Evolutionary conservation across 2,329 filamentous ascomycete species (phyloP), one percentile per base, ranked within the genome.

Genomic region (Fusarium sp.): DNA sequence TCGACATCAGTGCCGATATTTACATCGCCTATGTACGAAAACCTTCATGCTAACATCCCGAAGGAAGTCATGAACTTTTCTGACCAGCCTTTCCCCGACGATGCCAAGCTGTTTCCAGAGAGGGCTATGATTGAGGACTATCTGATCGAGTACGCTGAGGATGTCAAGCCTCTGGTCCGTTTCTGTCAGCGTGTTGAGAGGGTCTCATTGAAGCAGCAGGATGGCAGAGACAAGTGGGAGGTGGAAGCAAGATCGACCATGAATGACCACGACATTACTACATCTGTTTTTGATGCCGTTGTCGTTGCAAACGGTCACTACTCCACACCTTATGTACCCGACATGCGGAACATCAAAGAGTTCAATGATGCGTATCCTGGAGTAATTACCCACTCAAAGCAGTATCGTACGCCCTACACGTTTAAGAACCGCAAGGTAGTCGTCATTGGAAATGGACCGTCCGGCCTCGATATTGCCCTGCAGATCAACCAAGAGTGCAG

Each of bases 41-140:
- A 86, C 25, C 83, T 98, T 18, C 91, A 97, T 75, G 94, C 94
- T 24, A 98, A 98, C 78, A 94, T 98, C 49, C 92, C 94, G 0
- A 88, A 91, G 63, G 84, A 85, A 0, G 78, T 98, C 55, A 98
- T 98, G 95, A 83, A 85, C 6, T 98, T 90, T 78, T 91, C 90
- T 7, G 92, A 95, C 71, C 82, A 88, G 9, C 77, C 86, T 1
- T 96, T 96, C 75, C 85, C 88, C 0, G 75, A 84, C 3, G 85
- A 89, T 14, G 84, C 86, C 9, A 89, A 91, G 76, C 83, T 97
- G 2, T 97, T 95, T 73, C 95, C 95, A 0, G 86, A 84, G 24
- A 89, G 94, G 67, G 81, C 89, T 65, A 85, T 86, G 27, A 92
- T 98, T 4, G 86, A 91, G 67, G 79, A 88, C 24, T 98, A 98